A percentile compares a stretch with the other conserved stretches of the same genome.
Evolutionary conservation across 129 eudicot species (phyloP).

Genomic region (sunflower (Helianthus annuus)): DNA sequence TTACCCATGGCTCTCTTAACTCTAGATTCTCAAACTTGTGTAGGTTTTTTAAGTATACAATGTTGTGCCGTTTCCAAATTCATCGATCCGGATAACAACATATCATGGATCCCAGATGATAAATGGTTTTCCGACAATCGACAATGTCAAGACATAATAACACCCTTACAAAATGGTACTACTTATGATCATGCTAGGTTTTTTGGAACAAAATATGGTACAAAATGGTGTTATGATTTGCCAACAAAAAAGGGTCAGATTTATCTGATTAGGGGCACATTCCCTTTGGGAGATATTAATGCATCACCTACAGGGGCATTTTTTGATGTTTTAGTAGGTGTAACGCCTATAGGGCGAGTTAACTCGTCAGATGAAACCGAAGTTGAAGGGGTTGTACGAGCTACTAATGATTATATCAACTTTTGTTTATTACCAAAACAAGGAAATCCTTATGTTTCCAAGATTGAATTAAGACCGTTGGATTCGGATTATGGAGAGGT

Average conservation of each 20-base stretch:
- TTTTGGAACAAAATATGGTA: slow-evolving; percentile 40
- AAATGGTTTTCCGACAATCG: slow-evolving; percentile 46
- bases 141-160: slow-evolving; percentile 45
- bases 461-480: slow-evolving; percentile 59
- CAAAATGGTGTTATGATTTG: slow-evolving; percentile 64
- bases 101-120: slow-evolving; percentile 53
- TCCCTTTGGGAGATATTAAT: slow-evolving; percentile 34
- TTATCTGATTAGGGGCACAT: slow-evolving; percentile 62
- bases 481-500: slow-evolving; percentile 41
- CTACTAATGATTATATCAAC: slow-evolving; percentile 39
- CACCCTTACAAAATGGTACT: slow-evolving; percentile 27
- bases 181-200: slow-evolving; percentile 38
- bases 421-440: slow-evolving; percentile 48
- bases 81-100: slow-evolving; percentile 46
- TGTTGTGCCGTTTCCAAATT: slow-evolving; percentile 51
- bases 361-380: slow-evolving; percentile 40
- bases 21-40: background rate
- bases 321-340: slow-evolving; percentile 47
- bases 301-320: slow-evolving; percentile 27
- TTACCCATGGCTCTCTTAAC: background rate
- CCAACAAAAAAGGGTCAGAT: slow-evolving; percentile 43
- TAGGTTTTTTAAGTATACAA: slow-evolving; percentile 56
- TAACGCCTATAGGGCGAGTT: slow-evolving; percentile 46
- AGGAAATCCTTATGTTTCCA: slow-evolving; percentile 58
- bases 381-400: slow-evolving; percentile 54